Base-by-base conservation (phyloP, 2,329 filamentous ascomycete genomes). In the Trichoderma koningii region DNA sequence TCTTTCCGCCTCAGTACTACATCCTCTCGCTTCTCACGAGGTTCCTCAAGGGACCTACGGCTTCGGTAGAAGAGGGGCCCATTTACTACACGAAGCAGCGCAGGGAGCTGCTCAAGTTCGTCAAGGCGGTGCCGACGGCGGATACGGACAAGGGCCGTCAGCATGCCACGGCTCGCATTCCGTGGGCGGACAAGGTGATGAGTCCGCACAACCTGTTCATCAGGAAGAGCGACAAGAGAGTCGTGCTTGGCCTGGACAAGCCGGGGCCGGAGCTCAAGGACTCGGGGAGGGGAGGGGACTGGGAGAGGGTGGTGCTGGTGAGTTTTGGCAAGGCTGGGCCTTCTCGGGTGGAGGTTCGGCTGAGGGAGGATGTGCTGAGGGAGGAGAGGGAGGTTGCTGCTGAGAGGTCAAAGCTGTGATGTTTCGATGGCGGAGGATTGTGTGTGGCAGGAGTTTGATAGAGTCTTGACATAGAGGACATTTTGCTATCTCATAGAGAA, bases 1-100 rank as follows among this genome's bases (percentile, higher is more conserved):
- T 99, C 5, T 97, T 96, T 73, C 95, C 95, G 4, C 95, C 95
- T 0, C 95, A 98, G 73, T 89, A 89, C 73, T 93, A 90, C 76
- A 83, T 95, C 4, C 81, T 92, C 12, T 78, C 82, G 41, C 77
- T 90, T 0, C 76, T 91, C 2, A 75, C 83, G 0, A 78, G 77
- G 2, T 85, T 87, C 69, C 77, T 90, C 17, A 74, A 73, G 4
- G 76, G 78, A 5, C 48, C 63, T 7, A 64, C 69, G 30, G 71
- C 68, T 17, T 72, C 73, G 0, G 74, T 72, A 0, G 68, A 71
- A 9, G 69, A 70, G 17, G 71, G 70, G 1, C 66, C 71, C 1
- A 64, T 68, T 21, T 71, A 81, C 68, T 87, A 73, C 73, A 79
- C 72, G 42, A 69, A 70, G 0, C 84, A 89, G 71, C 76, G 87